Evolutionary conservation across 306 rosid genomes (phyloP), one percentile per base, ranked within the genome.

Genomic region (Delonix regia): DNA sequence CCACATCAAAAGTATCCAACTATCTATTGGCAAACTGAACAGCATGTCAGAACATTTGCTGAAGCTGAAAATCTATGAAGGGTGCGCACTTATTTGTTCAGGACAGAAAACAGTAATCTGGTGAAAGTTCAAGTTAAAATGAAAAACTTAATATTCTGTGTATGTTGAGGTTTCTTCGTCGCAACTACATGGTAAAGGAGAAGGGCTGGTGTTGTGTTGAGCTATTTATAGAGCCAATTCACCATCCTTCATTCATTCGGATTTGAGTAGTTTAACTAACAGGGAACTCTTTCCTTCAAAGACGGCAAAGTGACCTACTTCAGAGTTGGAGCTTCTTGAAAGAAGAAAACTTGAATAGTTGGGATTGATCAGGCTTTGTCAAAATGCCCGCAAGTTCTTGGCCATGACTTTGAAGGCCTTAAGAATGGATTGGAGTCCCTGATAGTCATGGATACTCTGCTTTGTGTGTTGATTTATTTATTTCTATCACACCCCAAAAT

Each of bases 291-390:
- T n/a, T n/a, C n/a, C n/a, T n/a, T n/a, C n/a, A n/a, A n/a, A n/a
- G n/a, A n/a, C n/a, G n/a, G 83, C 80, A 89, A 60, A 78, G 88
- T 30, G 91, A 90, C 81, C 87, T 87, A 62, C 88, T 92, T 78
- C 93, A 94, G 86, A 81, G 70, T 42, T 85, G 74, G 83, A 77
- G 71, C 77, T 92, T 90, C 88, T 82, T 86, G 51, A 85, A 90
- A 76, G 94, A 87, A 86, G 89, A 94, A 72, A 89, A 89, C 85
- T 94, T 24, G 87, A 90, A 66, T 94, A 96, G 98, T 36, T 15
- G 92, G 91, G 71, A 79, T 75, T 30, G 88, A 85, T 41, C 85
- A 57, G 71, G 69, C 90, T 73, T 84, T 87, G 21, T 96, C 98
- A 16, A 84, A 71, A 59, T 94, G 98, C 88, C 66, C 68, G 90